Evolutionary conservation across 2,329 filamentous ascomycete species (phyloP), one percentile per base, ranked within the genome.

Genomic region (Parascedosporium putredinis): DNA sequence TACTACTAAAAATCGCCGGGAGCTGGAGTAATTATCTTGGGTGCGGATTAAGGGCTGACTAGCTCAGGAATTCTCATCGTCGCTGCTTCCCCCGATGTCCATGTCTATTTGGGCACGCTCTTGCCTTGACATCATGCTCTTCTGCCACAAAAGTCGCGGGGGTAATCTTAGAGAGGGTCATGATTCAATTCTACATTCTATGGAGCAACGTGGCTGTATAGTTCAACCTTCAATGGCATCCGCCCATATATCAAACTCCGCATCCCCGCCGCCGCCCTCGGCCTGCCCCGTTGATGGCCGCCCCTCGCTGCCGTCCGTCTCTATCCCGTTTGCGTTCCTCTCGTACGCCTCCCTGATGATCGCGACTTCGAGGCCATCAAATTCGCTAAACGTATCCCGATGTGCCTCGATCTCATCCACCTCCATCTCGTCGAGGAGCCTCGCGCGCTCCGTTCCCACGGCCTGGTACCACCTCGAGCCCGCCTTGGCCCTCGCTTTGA

Each of bases 381-480:
- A 52, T 18, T 33, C 36, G 23, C 29, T 10, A n/a, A 47, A 14
- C n/a, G 38, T 25, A 20, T 40, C 49, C 12, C n/a, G 23, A 22
- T 31, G 27, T 12, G 50, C 12, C 10, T 45, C 42, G 10, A 50
- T n/a, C 31, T 46, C 45, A 45, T 42, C 18, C 14, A 42, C 27
- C 42, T 48, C 50, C 23, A 24, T 34, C 40, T 45, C 34, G 20
- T 50, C 47, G 23, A 44, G 24, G 38, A 51, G 36, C 16, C 44
- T 23, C 50, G 40, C 47, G 31, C 54, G 46, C 45, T 50, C 40
- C 33, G 40, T 43, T n/a, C 50, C 52, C n/a, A 50, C 29, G 16
- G 50, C 51, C 9, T 24, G 22, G 7, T 34, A 25, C 54, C 53
- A 56, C 38, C 49, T 51, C 46, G n/a, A 36, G 51, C 12, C 53